These are phyloP conservation scores for Musa troglodytarum DNA, from an alignment of 176 grass and related monocot species.

Conservation along the genomic window DNA sequence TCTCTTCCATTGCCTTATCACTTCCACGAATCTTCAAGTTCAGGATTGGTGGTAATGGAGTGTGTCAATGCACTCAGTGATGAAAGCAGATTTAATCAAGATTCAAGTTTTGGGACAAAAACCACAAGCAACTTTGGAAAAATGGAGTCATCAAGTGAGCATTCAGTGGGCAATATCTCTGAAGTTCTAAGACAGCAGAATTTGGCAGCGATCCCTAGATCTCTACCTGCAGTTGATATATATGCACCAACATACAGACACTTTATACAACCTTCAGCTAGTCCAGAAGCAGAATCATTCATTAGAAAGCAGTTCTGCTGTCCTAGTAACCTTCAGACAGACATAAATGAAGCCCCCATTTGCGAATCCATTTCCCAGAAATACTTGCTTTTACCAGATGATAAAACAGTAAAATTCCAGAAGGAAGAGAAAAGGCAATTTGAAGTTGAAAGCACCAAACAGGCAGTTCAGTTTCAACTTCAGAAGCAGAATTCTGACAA, in stretches of 20 bases:
- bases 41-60: slow-evolving; percentile 11
- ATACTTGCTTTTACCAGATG: slow-evolving; percentile 20
- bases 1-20: not conserved
- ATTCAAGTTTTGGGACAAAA: slow-evolving; percentile 25
- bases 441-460: slow-evolving; percentile 12
- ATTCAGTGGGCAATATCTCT: slow-evolving; percentile 15
- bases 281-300: slow-evolving; percentile 19
- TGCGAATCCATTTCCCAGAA: not conserved
- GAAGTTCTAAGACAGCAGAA: slow-evolving; percentile 16
- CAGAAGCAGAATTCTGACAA: slow-evolving; percentile 20
- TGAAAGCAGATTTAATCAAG: slow-evolving; percentile 14
- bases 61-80: slow-evolving; percentile 14
- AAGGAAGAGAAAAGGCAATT: slow-evolving; percentile 2
- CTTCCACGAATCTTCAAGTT: not conserved
- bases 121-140: slow-evolving; percentile 26
- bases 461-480: slow-evolving; percentile 14
- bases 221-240: slow-evolving; percentile 17
- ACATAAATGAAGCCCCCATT: slow-evolving; percentile 20
- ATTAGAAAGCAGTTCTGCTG: slow-evolving; percentile 16
- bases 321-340: slow-evolving; percentile 8
- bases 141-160: slow-evolving; percentile 11
- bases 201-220: not conserved
- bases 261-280: slow-evolving; percentile 21
- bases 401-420: slow-evolving; percentile 15
- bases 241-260: slow-evolving; percentile 27